Conservation (phyloP, 306 rosid species). For the Gastrolobium bilobum region DNA sequence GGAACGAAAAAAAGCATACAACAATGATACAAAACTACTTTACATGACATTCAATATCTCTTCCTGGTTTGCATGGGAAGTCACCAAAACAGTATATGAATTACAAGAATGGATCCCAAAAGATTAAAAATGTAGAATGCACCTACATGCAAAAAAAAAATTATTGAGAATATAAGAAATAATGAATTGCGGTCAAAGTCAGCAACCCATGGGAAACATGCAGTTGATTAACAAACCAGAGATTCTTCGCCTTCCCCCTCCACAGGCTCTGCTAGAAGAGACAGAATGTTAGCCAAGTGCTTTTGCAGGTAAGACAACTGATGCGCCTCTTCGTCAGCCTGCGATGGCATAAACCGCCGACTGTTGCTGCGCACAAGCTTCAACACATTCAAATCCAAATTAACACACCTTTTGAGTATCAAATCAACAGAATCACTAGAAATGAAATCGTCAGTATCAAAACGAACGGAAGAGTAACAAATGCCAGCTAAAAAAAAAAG, state of each 20-base stretch:
- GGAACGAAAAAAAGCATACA: slow-evolving; percentile 10
- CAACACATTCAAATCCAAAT: slow-evolving; percentile 48
- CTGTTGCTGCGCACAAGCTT: slow-evolving; percentile 99
- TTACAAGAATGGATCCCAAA: slow-evolving; percentile 35
- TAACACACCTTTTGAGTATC: slow-evolving; percentile 25
- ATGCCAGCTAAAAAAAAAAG: slow-evolving; percentile 2
- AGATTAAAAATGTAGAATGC: slow-evolving; percentile 1
- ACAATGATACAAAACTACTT: slow-evolving; percentile 37
- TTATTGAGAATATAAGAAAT: neutral
- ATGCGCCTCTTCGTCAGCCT: slow-evolving; percentile 96
- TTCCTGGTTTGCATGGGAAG: slow-evolving; percentile 31
- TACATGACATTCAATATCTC: slow-evolving; percentile 32
- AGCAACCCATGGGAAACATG: slow-evolving; percentile 7
- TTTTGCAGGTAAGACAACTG: slow-evolving; percentile 95
- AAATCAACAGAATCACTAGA: slow-evolving; percentile 29
- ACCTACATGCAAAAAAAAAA: neutral
- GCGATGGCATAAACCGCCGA: slow-evolving; percentile 88
- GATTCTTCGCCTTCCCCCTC: slow-evolving; percentile 94
- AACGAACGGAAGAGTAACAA: neutral
- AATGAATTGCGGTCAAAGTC: slow-evolving; percentile 26
- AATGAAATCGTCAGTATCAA: slow-evolving; percentile 20
- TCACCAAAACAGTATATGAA: slow-evolving; percentile 28
- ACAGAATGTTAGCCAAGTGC: slow-evolving; percentile 88
- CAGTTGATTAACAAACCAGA: slow-evolving; percentile 77
- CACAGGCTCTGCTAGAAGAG: slow-evolving; percentile 91